Conservation (phyloP, 2,329 filamentous ascomycete species). For the Fusarium coffeatum region DNA sequence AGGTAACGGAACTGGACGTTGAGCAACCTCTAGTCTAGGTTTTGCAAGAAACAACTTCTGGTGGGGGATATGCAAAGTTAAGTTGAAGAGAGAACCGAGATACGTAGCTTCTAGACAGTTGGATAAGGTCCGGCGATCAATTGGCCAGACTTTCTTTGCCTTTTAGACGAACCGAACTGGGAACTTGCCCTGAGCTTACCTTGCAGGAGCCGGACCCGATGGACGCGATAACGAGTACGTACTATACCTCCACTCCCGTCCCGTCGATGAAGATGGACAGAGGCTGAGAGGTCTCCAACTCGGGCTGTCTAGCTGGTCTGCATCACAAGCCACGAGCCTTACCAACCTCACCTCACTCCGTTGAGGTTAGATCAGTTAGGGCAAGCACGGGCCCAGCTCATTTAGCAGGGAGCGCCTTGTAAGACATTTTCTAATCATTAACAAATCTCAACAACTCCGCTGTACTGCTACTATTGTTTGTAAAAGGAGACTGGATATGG, state of each 20-base stretch:
- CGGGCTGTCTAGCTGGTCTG: neutral
- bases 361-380: slow-evolving; percentile 36
- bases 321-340: slow-evolving; percentile 36
- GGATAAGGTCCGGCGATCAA: slow-evolving; percentile 25
- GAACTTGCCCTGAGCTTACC: slow-evolving; percentile 13
- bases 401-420: slow-evolving; percentile 31
- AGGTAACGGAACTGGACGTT: neutral
- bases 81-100: slow-evolving; percentile 13
- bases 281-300: slow-evolving; percentile 19
- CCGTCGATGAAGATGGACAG: neutral
- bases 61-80: slow-evolving; percentile 25
- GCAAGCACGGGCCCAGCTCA: slow-evolving; percentile 40
- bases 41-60: slow-evolving; percentile 7
- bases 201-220: neutral
- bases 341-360: slow-evolving; percentile 13
- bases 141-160: slow-evolving; percentile 24
- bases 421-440: slow-evolving; percentile 36
- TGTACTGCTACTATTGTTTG: slow-evolving; percentile 2
- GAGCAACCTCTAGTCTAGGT: neutral
- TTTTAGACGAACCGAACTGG: slow-evolving; percentile 11
- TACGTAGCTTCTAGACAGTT: slow-evolving; percentile 25
- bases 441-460: slow-evolving; percentile 36
- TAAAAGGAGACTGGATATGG: neutral
- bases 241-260: slow-evolving; percentile 27
- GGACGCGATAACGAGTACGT: slow-evolving; percentile 38